A percentile compares a stretch with the other conserved stretches of the same genome.
These are phyloP conservation scores for Neurospora sp. DNA, from an alignment of 495 filamentous ascomycete genomes.

Conservation along the genomic window DNA sequence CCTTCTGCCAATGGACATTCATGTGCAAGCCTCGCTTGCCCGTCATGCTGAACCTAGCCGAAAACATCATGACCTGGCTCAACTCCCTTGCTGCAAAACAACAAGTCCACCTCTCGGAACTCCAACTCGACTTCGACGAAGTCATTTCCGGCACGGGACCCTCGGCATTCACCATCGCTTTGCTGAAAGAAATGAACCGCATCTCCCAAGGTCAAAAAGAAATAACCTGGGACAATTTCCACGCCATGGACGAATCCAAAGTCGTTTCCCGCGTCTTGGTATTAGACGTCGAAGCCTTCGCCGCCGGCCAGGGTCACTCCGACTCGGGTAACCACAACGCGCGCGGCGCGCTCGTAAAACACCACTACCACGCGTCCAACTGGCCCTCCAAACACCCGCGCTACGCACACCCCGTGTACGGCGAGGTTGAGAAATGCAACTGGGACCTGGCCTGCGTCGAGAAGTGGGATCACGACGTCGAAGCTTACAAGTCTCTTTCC, in stretches of 20 bases:
- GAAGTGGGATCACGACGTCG: constrained; percentile 43
- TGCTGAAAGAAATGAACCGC: constrained; percentile 44
- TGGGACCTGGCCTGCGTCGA: constrained; percentile 47
- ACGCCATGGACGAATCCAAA: constrained; percentile 45
- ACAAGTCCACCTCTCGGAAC: constrained; percentile 36
- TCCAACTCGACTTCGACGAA: constrained; percentile 52
- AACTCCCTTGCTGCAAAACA: constrained; percentile 38
- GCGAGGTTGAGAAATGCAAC: constrained; percentile 52
- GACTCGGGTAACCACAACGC: constrained; percentile 50
- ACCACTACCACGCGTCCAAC: constrained; percentile 48
- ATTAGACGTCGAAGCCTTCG: constrained; percentile 52
- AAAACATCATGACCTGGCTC: constrained; percentile 49
- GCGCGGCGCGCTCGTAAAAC: constrained; percentile 45
- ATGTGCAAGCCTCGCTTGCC: constrained; percentile 47
- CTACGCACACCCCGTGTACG: constrained; percentile 47
- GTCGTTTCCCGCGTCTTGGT: constrained; percentile 45
- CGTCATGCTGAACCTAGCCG: constrained; percentile 47
- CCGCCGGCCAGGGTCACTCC: constrained; percentile 53
- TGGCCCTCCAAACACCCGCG: constrained; percentile 49
- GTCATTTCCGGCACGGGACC: constrained; percentile 55
- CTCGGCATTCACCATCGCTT: constrained; percentile 48
- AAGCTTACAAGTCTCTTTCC: constrained; percentile 31
- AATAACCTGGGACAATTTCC: constrained; percentile 45
- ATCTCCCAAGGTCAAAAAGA: not conserved
- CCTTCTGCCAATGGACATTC: constrained; percentile 60